These are phyloP conservation scores for Gautieria morchelliformis DNA, from an alignment of 768 basidiomycete genomes.

Conservation along the genomic window DNA sequence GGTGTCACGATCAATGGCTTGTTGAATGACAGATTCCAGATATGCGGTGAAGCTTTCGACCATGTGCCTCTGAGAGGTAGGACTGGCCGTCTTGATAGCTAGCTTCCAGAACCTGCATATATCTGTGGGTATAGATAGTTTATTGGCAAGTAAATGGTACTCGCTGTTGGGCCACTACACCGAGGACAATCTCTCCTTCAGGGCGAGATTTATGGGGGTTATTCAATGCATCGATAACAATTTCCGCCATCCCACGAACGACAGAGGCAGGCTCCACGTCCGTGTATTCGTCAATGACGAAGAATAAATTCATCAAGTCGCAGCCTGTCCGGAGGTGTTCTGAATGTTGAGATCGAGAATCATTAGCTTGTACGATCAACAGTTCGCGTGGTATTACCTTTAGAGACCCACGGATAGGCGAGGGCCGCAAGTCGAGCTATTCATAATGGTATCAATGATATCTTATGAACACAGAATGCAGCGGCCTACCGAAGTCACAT, in stretches of 20 bases:
- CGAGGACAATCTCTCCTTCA: background rate
- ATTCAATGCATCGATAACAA: background rate
- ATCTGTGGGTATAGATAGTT: too few relatives aligned
- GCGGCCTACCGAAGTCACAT: constrained; percentile 11
- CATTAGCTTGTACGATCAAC: too few relatives aligned
- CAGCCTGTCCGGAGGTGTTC: constrained; percentile 18
- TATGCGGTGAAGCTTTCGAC: too few relatives aligned
- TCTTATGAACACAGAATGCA: constrained; percentile 5
- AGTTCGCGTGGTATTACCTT: too few relatives aligned
- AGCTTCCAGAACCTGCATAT: too few relatives aligned
- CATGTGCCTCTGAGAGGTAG: too few relatives aligned
- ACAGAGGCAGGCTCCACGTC: constrained; percentile 14
- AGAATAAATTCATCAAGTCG: constrained; percentile 25
- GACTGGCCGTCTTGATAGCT: too few relatives aligned
- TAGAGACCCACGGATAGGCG: constrained; percentile 1
- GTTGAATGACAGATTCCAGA: too few relatives aligned
- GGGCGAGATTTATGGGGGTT: background rate
- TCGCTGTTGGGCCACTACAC: background rate
- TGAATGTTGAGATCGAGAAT: constrained; percentile 4
- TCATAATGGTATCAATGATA: background rate
- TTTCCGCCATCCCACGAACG: background rate
- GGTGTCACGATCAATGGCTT: too few relatives aligned
- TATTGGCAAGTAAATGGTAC: too few relatives aligned
- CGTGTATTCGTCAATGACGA: constrained; percentile 24
- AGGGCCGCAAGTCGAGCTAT: constrained; percentile 2